Evolutionary conservation across 768 basidiomycete species (phyloP).

Genomic region (Floccularia luteovirens): DNA sequence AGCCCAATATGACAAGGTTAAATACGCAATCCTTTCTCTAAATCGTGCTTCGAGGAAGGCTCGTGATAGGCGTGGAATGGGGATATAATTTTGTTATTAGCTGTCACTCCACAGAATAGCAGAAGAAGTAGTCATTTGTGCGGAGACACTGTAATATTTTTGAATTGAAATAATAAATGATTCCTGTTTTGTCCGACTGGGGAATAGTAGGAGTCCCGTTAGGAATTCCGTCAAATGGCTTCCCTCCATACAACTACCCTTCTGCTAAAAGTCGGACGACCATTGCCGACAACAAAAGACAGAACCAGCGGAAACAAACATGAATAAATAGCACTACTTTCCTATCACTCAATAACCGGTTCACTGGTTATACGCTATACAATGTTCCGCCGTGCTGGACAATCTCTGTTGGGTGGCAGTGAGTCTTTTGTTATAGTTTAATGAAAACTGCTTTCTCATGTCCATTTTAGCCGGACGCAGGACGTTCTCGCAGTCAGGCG

Average conservation of each 20-base stretch:
- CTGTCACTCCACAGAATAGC: too few relatives aligned
- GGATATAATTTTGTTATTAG: constrained; percentile 6
- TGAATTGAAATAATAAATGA: too few relatives aligned
- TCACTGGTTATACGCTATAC: constrained; percentile 5
- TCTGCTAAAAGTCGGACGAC: too few relatives aligned
- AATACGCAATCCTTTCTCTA: constrained; percentile 64
- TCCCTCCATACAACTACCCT: too few relatives aligned
- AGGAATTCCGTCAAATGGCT: too few relatives aligned
- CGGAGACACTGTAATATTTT: too few relatives aligned
- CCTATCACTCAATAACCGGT: neutral
- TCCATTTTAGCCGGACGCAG: constrained; percentile 52
- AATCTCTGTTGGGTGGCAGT: constrained; percentile 48
- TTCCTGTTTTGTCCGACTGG: too few relatives aligned
- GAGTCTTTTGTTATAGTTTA: constrained; percentile 12
- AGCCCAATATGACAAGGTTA: constrained; percentile 72
- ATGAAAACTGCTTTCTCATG: neutral
- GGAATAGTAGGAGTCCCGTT: too few relatives aligned
- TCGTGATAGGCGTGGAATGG: constrained; percentile 50
- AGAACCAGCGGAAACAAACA: neutral
- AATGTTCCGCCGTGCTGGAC: constrained; percentile 60
- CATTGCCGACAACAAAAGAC: too few relatives aligned
- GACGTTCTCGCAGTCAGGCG: constrained; percentile 72
- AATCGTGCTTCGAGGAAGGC: constrained; percentile 72
- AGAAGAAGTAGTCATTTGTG: too few relatives aligned
- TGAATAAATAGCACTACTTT: neutral